Evolutionary conservation across 202 grass and related monocot species (phyloP), one percentile per base, ranked within the genome.

Genomic region (Cymbopogon flexuosus): DNA sequence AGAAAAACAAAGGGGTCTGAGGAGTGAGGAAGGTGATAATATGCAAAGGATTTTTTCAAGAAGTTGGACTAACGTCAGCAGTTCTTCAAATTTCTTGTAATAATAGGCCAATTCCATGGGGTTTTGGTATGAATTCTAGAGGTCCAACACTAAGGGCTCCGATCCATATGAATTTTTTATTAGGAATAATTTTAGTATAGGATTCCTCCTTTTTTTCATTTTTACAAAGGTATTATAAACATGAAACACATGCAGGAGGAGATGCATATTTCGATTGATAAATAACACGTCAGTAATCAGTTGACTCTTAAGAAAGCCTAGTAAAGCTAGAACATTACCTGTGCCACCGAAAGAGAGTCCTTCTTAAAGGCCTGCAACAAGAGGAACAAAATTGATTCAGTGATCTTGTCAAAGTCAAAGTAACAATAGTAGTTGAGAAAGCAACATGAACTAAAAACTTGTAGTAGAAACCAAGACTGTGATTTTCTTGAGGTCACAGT

Each of bases 331-430:
- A 54, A 54, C 13, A 70, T 68, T 87, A 82, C 85, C 79, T 87
- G 79, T 2, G 85, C 85, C 49, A 22, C 57, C 3, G 65, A 70
- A 64, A 87, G 78, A 6, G 65, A 56, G 64, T 82, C 56, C 51
- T 63, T 58, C 43, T 73, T 82, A 76, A 82, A 71, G 64, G 72
- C 61, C 52, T 75, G 54, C 54, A 41, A 16, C 54, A 60, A 73
- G 39, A 70, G 23, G 12, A 47, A 15, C 22, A 30, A 69, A 42
- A 47, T 14, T 10, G 41, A 16, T 47, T 47, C 2, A 29, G 6
- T 47, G 27, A 47, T 70, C 41, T 18, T 70, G 0, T 47, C 6
- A 8, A 46, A 47, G 0, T 47, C 6, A 8, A 46, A 47, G 13
- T 30, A 47, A 0, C 12, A 70, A 70, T 30, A 29, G 23, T 70